A percentile compares a stretch with the other conserved stretches of the same genome.
Conservation (phyloP, 2,329 filamentous ascomycete genomes). For the Knufia fluminis region DNA sequence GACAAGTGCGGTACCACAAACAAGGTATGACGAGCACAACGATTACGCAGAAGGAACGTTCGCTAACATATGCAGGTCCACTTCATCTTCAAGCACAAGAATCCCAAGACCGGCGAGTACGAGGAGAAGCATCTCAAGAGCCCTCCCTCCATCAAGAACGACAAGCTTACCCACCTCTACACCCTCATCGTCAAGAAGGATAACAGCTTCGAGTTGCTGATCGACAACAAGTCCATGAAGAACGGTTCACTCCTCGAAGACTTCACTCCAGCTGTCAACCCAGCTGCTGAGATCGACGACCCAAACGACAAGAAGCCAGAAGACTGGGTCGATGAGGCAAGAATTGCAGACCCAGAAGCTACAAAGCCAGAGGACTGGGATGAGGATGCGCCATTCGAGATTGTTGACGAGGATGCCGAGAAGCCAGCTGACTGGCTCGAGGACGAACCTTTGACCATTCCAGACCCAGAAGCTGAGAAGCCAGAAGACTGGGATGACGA, state of each 20-base stretch:
- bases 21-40: constrained; percentile 56
- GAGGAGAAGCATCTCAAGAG: constrained; percentile 96
- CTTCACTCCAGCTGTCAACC: constrained; percentile 90
- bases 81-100: constrained; percentile 99
- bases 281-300: constrained; percentile 88
- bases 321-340: constrained; percentile 88
- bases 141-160: constrained; percentile 75
- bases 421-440: constrained; percentile 96
- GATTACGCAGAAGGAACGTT: not conserved
- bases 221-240: constrained; percentile 83
- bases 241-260: constrained; percentile 87
- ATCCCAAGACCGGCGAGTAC: constrained; percentile 98
- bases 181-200: constrained; percentile 93
- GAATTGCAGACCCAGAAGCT: constrained; percentile 84
- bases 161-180: constrained; percentile 91
- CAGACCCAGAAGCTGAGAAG: constrained; percentile 93
- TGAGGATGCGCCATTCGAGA: constrained; percentile 93
- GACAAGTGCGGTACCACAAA: constrained; percentile 99
- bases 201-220: constrained; percentile 87
- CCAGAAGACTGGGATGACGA: constrained; percentile 99
- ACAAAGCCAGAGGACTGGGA: constrained; percentile 98
- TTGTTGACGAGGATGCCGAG: constrained; percentile 83
- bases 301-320: constrained; percentile 86
- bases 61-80: constrained; percentile 42
- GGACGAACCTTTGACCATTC: constrained; percentile 68